Conservation (phyloP, 106 monocot genomes). For the Phalaenopsis aphrodite region DNA sequence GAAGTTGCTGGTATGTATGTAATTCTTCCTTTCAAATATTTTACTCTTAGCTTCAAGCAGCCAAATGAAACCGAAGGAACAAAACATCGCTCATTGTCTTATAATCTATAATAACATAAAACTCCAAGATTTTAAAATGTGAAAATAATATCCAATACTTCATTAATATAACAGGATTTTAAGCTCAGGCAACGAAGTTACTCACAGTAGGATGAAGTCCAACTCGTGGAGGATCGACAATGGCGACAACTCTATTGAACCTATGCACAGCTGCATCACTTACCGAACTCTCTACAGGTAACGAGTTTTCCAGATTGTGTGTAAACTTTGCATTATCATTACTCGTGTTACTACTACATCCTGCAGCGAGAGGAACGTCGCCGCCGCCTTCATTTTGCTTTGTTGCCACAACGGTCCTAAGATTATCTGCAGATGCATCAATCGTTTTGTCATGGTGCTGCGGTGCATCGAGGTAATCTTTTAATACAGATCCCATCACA, state of each 20-base stretch:
- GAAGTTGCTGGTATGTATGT: too few species aligned
- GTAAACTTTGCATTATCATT: background rate
- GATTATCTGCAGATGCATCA: background rate
- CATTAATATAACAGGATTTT: background rate
- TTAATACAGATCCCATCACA: conserved; percentile 69
- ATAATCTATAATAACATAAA: background rate
- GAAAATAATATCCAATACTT: background rate
- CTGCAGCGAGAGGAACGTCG: background rate
- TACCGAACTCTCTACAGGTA: background rate
- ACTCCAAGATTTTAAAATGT: background rate
- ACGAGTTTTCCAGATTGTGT: background rate
- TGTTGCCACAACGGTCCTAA: background rate
- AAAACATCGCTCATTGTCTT: background rate
- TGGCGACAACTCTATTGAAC: conserved; percentile 81
- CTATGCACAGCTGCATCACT: conserved; percentile 8
- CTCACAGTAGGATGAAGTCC: conserved; percentile 89
- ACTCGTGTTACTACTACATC: background rate
- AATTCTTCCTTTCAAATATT: too few species aligned
- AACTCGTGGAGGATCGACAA: conserved; percentile 90
- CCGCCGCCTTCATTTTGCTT: background rate
- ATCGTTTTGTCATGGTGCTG: conserved; percentile 12
- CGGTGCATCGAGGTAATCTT: conserved; percentile 60
- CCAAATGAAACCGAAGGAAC: background rate
- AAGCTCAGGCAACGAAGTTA: background rate
- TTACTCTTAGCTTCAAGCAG: background rate